Percentiles rank a stretch among this genome's conserved stretches.
These are phyloP conservation scores for Articulospora tetracladia DNA, from an alignment of 495 filamentous ascomycete species.

Conservation along the genomic window DNA sequence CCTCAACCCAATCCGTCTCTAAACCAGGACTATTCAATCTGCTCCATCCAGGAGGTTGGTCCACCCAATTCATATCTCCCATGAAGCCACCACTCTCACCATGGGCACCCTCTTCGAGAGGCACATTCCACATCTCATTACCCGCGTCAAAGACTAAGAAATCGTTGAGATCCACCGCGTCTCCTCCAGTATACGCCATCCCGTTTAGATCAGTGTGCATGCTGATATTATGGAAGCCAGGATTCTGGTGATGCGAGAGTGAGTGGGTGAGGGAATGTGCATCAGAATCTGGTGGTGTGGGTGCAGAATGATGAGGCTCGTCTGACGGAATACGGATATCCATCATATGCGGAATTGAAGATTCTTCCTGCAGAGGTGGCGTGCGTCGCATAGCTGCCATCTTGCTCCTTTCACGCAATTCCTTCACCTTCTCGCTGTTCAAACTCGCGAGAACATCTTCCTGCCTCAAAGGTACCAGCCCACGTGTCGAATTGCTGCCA, in stretches of 20 bases:
- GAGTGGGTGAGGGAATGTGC: neutral
- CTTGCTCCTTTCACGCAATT: neutral
- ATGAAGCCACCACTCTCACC: constrained; percentile 23
- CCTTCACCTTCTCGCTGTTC: constrained; percentile 7
- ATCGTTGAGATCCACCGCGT: constrained; percentile 17
- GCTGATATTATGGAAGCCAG: neutral
- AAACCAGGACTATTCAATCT: constrained; percentile 19
- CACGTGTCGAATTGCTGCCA: neutral
- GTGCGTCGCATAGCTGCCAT: constrained; percentile 4
- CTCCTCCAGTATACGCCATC: neutral
- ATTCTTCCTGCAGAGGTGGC: constrained; percentile 3
- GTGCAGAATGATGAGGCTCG: constrained; percentile 8
- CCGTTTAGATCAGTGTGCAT: no score
- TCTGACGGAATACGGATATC: neutral
- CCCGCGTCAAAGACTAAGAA: constrained; percentile 21
- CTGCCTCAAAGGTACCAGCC: neutral
- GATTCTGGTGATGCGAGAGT: neutral
- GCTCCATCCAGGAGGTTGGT: constrained; percentile 18
- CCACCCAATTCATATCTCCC: constrained; percentile 24
- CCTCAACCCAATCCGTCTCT: neutral
- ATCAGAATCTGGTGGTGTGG: constrained; percentile 15
- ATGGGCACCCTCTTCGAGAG: constrained; percentile 22
- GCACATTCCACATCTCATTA: constrained; percentile 24
- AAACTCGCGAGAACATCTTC: constrained; percentile 3
- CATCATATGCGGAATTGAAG: neutral